Base-by-base conservation (phyloP, 108 stramenopile species). In the Pseudonitzschia delicatissima region DNA sequence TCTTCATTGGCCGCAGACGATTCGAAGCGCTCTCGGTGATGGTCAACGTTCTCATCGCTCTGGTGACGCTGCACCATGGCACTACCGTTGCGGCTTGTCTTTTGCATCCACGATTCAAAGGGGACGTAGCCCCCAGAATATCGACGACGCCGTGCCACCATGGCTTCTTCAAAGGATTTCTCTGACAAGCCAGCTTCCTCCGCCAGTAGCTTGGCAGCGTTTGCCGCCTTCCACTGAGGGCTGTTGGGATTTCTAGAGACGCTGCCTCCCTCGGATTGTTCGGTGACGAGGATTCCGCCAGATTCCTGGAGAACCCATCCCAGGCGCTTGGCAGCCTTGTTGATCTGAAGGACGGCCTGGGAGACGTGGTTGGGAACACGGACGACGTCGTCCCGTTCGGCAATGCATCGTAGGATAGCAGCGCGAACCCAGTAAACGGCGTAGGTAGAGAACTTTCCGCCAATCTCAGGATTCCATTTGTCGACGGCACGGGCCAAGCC, bases 401-500 rank as follows among this genome's bases (percentile, higher is more conserved):
- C 88, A 47, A 96, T 85, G 53, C 91, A 94, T 27, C 94, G 76
- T 27, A 91, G 62, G 25, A 97, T 66, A 28, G 93, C 77, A 33
- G 96, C 95, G 17, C 91, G 80, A 26, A 97, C 83, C 97, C 97
- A 97, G 76, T 96, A 96, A 23, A 88, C 81, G 29, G 97, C 94
- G 77, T 97, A 97, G 9, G 97, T 96, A 34, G 84, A 82, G 50
- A 97, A 93, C 45, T 79, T 78, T 31, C 86, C 81, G 21, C 92
- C 93, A 48, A 77, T 75, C 11, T 64, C 62, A 17, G 86, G 86
- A 80, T 97, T 93, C 76, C 86, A 96, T 57, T 86, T 87, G 62
- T 96, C 97, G 27, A 94, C 79, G 3, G 95, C 93, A 57, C 90
- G 83, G 12, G 93, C 79, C 50, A 96, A 67, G 36, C 96, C 96